Evolutionary conservation across 1,139 yeast species (phyloP).

Genomic region (Yamadazyma aaseri): DNA sequence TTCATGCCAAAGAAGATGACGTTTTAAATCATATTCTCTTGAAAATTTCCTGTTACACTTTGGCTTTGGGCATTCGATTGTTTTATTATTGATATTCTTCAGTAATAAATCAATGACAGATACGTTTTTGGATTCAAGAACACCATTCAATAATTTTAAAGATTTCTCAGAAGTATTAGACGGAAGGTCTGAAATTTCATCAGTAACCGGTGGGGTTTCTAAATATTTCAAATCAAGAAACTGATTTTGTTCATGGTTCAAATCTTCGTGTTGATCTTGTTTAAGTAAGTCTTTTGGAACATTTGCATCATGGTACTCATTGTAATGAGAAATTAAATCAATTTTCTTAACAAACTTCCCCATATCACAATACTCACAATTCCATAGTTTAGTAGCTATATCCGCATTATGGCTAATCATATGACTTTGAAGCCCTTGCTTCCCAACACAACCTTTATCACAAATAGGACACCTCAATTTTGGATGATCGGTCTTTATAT

Average conservation of each 20-base stretch:
- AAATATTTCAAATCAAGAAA: slow-evolving; percentile 1
- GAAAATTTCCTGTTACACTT: slow-evolving; percentile 50
- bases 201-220: neutral
- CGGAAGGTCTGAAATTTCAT: neutral
- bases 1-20: slow-evolving; percentile 60
- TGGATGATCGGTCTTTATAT: slow-evolving; percentile 72
- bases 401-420: slow-evolving; percentile 54
- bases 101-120: slow-evolving; percentile 38
- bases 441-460: slow-evolving; percentile 74
- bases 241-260: slow-evolving; percentile 5
- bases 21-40: slow-evolving; percentile 45
- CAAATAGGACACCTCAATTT: slow-evolving; percentile 65
- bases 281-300: slow-evolving; percentile 34
- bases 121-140: slow-evolving; percentile 19
- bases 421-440: slow-evolving; percentile 67
- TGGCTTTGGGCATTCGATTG: slow-evolving; percentile 43
- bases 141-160: slow-evolving; percentile 24
- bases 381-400: slow-evolving; percentile 57
- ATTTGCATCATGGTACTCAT: slow-evolving; percentile 40
- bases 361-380: slow-evolving; percentile 51
- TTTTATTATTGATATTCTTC: slow-evolving; percentile 31
- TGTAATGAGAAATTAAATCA: slow-evolving; percentile 44
- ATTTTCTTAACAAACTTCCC: slow-evolving; percentile 35
- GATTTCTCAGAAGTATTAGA: slow-evolving; percentile 22
- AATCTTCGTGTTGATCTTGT: slow-evolving; percentile 21